Conservation (phyloP, 176 grass and related monocot genomes). For the Eremochloa ophiuroides region DNA sequence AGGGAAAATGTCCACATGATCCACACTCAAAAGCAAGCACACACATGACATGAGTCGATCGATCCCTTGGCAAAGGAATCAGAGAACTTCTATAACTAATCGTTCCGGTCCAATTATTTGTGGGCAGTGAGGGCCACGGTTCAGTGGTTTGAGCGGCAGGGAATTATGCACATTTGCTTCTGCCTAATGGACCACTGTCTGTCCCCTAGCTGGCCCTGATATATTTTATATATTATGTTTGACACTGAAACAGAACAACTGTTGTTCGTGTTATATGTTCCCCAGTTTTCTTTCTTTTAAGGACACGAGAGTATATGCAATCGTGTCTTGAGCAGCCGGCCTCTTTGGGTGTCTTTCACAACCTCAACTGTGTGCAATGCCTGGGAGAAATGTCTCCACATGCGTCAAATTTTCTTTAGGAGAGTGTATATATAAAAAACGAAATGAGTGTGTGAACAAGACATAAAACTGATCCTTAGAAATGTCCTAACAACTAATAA, state of each 20-base stretch:
- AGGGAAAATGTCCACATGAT: conserved; percentile 32
- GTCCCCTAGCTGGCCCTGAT: neutral
- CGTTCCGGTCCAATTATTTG: conserved; percentile 30
- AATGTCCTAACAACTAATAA: neutral
- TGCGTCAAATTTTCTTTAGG: neutral
- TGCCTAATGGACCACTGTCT: conserved; percentile 39
- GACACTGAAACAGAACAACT: conserved; percentile 20
- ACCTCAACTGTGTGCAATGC: neutral
- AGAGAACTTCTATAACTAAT: conserved; percentile 33
- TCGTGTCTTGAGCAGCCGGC: neutral
- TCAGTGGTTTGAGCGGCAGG: conserved; percentile 38
- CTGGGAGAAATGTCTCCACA: neutral
- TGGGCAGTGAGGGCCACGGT: conserved; percentile 18
- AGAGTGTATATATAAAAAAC: no score
- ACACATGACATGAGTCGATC: neutral
- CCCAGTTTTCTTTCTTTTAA: neutral
- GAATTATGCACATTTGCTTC: conserved; percentile 33
- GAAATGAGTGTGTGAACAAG: neutral
- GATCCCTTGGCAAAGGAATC: conserved; percentile 21
- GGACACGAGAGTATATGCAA: neutral
- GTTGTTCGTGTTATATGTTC: neutral
- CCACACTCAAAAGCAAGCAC: conserved; percentile 10
- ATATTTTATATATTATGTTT: conserved; percentile 1
- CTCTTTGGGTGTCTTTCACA: neutral
- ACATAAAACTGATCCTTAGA: neutral